Evolutionary conservation across 805 yeast species (phyloP).

Genomic region (Isabelozyma rhagii): DNA sequence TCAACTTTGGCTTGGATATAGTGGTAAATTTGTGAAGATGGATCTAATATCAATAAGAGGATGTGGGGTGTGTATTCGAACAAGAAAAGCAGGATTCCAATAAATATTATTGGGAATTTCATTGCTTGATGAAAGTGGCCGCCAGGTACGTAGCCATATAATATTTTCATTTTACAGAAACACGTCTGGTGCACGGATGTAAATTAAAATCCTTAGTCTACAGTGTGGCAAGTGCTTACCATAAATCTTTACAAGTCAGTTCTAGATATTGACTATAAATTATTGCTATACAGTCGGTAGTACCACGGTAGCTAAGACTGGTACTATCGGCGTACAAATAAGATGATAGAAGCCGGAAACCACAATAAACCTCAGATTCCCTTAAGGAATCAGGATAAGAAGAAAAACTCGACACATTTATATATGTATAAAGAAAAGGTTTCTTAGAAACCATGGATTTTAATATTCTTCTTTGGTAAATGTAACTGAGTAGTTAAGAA

Average conservation of each 20-base stretch:
- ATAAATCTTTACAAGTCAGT: background rate
- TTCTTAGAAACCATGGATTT: slow-evolving; percentile 91
- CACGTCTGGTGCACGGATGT: background rate
- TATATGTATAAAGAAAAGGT: background rate
- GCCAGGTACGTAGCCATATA: too few species aligned
- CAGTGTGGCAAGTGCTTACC: background rate
- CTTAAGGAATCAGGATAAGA: background rate
- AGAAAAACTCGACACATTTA: background rate
- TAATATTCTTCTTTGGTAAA: slow-evolving; percentile 92
- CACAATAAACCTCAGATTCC: background rate
- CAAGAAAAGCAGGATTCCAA: background rate
- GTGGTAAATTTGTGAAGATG: background rate
- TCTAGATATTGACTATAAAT: background rate
- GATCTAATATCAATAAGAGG: background rate
- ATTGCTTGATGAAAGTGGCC: background rate
- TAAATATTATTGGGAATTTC: background rate
- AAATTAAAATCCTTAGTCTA: too few species aligned
- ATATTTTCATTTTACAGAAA: too few species aligned
- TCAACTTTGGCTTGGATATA: background rate
- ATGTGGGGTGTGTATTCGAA: background rate
- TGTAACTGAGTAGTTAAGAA: slow-evolving; percentile 83
- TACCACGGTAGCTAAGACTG: background rate
- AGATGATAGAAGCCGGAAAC: background rate
- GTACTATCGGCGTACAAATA: background rate
- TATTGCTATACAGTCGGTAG: background rate